Evolutionary conservation across 1,284 basidiomycete genomes (phyloP).

Genomic region (Ustilago shanxiensis): DNA sequence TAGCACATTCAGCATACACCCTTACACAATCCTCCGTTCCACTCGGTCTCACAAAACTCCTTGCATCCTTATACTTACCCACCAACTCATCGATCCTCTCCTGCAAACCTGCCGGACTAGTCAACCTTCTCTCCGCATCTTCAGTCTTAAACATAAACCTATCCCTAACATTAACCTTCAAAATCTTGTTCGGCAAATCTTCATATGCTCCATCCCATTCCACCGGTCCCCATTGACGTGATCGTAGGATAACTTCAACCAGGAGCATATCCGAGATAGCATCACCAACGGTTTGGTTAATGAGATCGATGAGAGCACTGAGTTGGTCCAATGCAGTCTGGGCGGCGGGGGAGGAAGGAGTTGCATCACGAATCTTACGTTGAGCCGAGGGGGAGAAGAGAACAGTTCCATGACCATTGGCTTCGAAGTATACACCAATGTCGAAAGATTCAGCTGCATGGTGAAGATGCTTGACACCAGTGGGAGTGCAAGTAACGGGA

Average conservation of each 20-base stretch:
- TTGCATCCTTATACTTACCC: slow-evolving; percentile 82
- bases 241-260: slow-evolving; percentile 90
- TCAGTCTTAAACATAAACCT: slow-evolving; percentile 87
- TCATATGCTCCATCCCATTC: slow-evolving; percentile 95
- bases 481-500: slow-evolving; percentile 94
- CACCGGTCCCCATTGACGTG: slow-evolving; percentile 73
- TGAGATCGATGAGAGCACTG: slow-evolving; percentile 79
- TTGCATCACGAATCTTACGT: slow-evolving; percentile 74
- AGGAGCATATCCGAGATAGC: slow-evolving; percentile 96
- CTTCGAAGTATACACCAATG: slow-evolving; percentile 98
- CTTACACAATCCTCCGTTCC: slow-evolving; percentile 98
- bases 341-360: slow-evolving; percentile 82
- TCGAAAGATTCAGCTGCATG: slow-evolving; percentile 95
- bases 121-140: slow-evolving; percentile 91
- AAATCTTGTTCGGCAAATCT: slow-evolving; percentile 94
- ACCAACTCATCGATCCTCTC: slow-evolving; percentile 87
- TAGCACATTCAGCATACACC: slow-evolving; percentile 93
- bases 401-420: slow-evolving; percentile 98
- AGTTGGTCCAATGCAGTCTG: slow-evolving; percentile 74
- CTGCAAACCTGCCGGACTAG: slow-evolving; percentile 85
- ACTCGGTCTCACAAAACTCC: slow-evolving; percentile 94
- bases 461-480: slow-evolving; percentile 98
- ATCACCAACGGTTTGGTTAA: slow-evolving; percentile 99
- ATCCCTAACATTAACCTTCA: slow-evolving; percentile 91
- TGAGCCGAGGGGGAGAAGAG: slow-evolving; percentile 79